phyloP scores from a whole-genome alignment of 768 basidiomycete species.

The Collybiopsis confluens region DNA sequence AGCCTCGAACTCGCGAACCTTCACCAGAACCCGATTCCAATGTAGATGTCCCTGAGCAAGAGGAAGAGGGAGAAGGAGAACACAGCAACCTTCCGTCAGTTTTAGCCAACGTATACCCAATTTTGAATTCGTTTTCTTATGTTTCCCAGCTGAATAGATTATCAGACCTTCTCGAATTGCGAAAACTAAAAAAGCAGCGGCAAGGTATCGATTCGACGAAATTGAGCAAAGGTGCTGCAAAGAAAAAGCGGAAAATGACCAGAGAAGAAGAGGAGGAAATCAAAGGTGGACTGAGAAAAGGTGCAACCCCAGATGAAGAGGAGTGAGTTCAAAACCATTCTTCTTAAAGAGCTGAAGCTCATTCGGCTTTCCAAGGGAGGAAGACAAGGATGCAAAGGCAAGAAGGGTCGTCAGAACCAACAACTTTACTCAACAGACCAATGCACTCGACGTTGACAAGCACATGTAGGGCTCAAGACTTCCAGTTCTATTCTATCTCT shows the following conservation, averaged over 20 bases:
- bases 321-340: constrained; percentile 41
- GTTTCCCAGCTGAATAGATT: constrained; percentile 42
- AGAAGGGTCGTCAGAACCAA: constrained; percentile 74
- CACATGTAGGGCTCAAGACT: constrained; percentile 80
- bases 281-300: constrained; percentile 54
- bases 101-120: neutral
- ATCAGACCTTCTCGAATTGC: constrained; percentile 79
- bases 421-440: constrained; percentile 98
- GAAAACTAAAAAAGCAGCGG: constrained; percentile 67
- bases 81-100: constrained; percentile 52
- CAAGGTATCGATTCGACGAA: constrained; percentile 85
- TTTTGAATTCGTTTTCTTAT: neutral
- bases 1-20: constrained; percentile 48
- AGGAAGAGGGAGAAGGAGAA: constrained; percentile 42
- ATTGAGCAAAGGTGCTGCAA: constrained; percentile 78
- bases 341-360: neutral
- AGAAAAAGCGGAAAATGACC: constrained; percentile 61
- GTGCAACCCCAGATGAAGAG: constrained; percentile 47
- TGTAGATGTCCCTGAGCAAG: constrained; percentile 22
- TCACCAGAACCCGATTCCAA: constrained; percentile 38
- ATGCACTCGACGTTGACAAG: constrained; percentile 93
- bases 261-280: constrained; percentile 44
- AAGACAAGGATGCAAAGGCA: constrained; percentile 66
- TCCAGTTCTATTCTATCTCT: too few species aligned
- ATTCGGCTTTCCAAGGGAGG: constrained; percentile 40